Evolutionary conservation across 305 asterid species (phyloP), one percentile per base, ranked within the genome.

Genomic region (Fraxinus ornus): DNA sequence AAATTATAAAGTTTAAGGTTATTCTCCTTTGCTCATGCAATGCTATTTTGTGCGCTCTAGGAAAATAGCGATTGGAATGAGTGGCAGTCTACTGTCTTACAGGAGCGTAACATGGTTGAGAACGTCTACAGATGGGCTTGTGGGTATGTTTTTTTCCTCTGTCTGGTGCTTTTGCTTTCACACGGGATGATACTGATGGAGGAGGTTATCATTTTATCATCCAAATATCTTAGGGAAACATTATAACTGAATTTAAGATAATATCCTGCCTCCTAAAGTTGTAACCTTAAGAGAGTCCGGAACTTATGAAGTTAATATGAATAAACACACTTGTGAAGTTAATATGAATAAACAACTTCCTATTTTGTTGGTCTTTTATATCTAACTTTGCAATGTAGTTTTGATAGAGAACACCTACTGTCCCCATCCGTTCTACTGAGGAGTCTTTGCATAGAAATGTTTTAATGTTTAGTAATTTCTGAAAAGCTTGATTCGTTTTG

Each of bases 91-190:
- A 87, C 97, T 39, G 89, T 86, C 88, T 87, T 96, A 80, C 98
- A 93, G 81, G 99, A 94, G 81, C 97, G 98, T 78, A 93, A 93
- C 87, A 79, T 86, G 55, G 85, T 92, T 9, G 98, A 94, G 85
- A 94, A 96, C 82, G 97, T 94, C 12, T 84, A 86, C 81, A 92
- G 94, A 44, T 96, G 99, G 99, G 97, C 95, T 88, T 94, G 98
- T 80, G 99, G 99, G 99, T 96, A 91, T 84, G 98, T 44, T 26
- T 86, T 71, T 79, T 75, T 77, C 83, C 55, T 68, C 1, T 37
- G 44, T 84, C 28, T 70, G 83, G 81, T 73, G 47, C 73, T 71
- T 30, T 62, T 75, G 47, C 81, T 75, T 68, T 76, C 78, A 62
- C 55, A 75, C 70, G 10, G 44, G 60, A 47, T 78, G 39, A 77